Percentiles rank a stretch among this genome's conserved stretches.
Evolutionary conservation across 2,329 filamentous ascomycete species (phyloP).

Genomic region (Byssochlamys sp.): DNA sequence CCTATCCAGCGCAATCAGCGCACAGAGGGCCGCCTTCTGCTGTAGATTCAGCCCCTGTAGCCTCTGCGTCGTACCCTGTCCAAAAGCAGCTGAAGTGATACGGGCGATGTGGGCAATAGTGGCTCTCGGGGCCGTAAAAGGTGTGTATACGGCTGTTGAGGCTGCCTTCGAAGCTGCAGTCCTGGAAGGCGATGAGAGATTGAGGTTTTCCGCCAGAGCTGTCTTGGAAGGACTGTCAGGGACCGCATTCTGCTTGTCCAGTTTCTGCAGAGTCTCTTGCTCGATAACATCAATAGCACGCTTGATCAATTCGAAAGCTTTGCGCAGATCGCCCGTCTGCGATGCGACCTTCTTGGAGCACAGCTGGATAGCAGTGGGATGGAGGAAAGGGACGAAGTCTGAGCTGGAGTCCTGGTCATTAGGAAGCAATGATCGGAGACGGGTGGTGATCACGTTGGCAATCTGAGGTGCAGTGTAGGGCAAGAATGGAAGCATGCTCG

Average conservation of each 20-base stretch:
- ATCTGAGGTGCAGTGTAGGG: slow-evolving; percentile 86
- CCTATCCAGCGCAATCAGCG: slow-evolving; percentile 77
- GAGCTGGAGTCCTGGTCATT: slow-evolving; percentile 31
- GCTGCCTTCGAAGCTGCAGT: slow-evolving; percentile 34
- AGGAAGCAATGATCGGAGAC: slow-evolving; percentile 65
- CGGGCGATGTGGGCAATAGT: slow-evolving; percentile 85
- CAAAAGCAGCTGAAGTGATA: slow-evolving; percentile 80
- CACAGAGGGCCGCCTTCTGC: slow-evolving; percentile 88
- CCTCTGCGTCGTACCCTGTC: slow-evolving; percentile 75
- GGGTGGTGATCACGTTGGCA: slow-evolving; percentile 72
- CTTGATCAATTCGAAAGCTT: slow-evolving; percentile 88
- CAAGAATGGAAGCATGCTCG: slow-evolving; percentile 78
- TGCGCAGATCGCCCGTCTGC: slow-evolving; percentile 86
- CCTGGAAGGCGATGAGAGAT: slow-evolving; percentile 49
- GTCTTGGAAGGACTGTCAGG: slow-evolving; percentile 59
- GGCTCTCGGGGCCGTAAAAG: slow-evolving; percentile 74
- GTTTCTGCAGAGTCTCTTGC: slow-evolving; percentile 65
- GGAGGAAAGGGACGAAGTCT: slow-evolving; percentile 72
- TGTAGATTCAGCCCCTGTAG: slow-evolving; percentile 84
- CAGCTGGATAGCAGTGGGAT: slow-evolving; percentile 85
- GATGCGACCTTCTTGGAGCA: slow-evolving; percentile 90
- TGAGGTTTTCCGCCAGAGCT: slow-evolving; percentile 71
- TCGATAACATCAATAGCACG: slow-evolving; percentile 84
- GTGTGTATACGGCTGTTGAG: slow-evolving; percentile 48
- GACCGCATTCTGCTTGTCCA: slow-evolving; percentile 52